Base-by-base conservation (phyloP, 768 basidiomycete species). In the Stropharia rugosoannulata region DNA sequence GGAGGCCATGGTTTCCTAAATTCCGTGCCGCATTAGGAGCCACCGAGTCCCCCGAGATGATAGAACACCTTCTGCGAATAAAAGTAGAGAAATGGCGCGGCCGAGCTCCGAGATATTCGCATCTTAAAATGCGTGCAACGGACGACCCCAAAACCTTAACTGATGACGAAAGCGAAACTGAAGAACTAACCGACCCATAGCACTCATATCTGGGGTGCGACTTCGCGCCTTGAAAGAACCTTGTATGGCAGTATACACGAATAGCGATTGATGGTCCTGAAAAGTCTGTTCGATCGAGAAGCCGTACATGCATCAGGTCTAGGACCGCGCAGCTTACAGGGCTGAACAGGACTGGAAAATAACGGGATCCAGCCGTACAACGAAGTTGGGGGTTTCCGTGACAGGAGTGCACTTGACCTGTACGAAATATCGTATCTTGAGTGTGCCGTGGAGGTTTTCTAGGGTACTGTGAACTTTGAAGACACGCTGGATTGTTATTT, bases 1-100 rank as follows among this genome's bases (percentile, higher is more conserved):
- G 84, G 51, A 75, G 76, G 29, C 72, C 81, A 29, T 86, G 84
- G 84, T 84, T 78, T 64, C 61, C 70, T 15, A 81, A 80, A 60
- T 85, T 87, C 68, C 77, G 81, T 51, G 58, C 74, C 53, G 73
- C 74, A 4, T 58, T 87, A 55, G 66, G 66, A 41, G 65, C 61
- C 19, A 80, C 81, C 48, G 62, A 66, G 43, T 75, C 72, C 19
- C 51, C 80, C 25, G 78, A 78, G 29, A 80, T 80, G 25, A 73
- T 86, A 42, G 78, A 80, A 56, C 37, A 40, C 35, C 69, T 85
- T 38, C 62, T 86, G 37, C 63, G 63, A 50, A 64, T 58, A 29
- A 79, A 74, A 61, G 76, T 82, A 37, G 74, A 75, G 51, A 70
- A 73, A 54, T 83, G 82, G 81, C 77, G 81, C 59, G 80, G 79